A percentile compares a stretch with the other conserved stretches of the same genome.
phyloP scores from a whole-genome alignment of 2,329 filamentous ascomycete species.

The Rutstroemia sp. region DNA sequence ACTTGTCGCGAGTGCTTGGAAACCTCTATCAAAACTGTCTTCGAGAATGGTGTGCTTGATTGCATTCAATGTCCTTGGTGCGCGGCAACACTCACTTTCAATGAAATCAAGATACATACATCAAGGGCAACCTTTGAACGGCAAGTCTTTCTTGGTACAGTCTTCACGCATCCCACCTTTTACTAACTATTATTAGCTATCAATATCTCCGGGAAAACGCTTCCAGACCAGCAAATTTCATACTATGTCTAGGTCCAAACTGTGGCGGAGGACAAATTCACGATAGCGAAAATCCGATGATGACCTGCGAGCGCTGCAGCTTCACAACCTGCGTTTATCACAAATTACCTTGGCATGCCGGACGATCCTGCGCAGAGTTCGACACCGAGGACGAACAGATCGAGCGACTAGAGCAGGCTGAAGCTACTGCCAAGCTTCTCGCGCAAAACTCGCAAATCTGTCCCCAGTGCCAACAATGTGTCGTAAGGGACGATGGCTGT shows the following conservation, averaged over 20 bases:
- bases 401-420: constrained; percentile 20
- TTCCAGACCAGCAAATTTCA: not conserved
- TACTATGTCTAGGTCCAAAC: constrained; percentile 14
- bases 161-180: not conserved
- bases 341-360: constrained; percentile 22
- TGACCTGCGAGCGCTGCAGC: constrained; percentile 17
- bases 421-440: constrained; percentile 21
- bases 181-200: not conserved
- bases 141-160: not conserved
- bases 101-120: not conserved
- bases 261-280: constrained; percentile 18
- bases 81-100: not conserved
- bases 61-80: constrained; percentile 3
- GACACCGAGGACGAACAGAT: constrained; percentile 18
- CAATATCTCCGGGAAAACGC: not conserved
- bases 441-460: constrained; percentile 17
- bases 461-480: constrained; percentile 17
- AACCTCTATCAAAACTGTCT: not conserved
- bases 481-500: constrained; percentile 17
- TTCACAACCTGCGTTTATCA: constrained; percentile 19
- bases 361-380: constrained; percentile 19
- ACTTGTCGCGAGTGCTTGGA: not conserved
- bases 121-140: not conserved
- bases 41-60: not conserved
- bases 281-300: constrained; percentile 12